Conservation (phyloP, 345 rosid species). For the Acer negundo region DNA sequence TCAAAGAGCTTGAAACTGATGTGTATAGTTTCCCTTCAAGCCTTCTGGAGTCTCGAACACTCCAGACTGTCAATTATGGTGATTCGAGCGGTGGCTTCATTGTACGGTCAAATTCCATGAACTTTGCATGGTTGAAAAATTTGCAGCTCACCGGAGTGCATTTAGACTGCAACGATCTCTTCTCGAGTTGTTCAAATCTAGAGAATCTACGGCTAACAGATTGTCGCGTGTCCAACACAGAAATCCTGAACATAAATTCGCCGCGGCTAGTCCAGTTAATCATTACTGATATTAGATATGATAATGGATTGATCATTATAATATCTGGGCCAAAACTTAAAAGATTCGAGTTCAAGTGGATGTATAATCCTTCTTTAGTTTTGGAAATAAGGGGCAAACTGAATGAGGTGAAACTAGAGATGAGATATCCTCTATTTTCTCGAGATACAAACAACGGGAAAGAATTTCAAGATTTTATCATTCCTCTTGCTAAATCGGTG, state of each 20-base stretch:
- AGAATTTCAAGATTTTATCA: background rate
- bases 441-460: background rate
- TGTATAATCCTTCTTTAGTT: background rate
- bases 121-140: background rate
- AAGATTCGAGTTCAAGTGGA: background rate
- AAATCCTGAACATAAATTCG: background rate
- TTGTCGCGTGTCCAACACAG: background rate
- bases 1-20: background rate
- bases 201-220: background rate
- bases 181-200: background rate
- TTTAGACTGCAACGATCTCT: background rate
- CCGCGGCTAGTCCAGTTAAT: background rate
- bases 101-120: background rate
- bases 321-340: background rate
- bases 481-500: background rate
- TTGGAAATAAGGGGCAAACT: background rate
- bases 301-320: background rate
- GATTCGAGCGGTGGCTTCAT: background rate
- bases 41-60: background rate
- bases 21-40: background rate
- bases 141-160: background rate
- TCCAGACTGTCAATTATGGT: background rate
- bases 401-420: background rate
- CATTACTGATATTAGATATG: background rate
- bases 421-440: background rate